A percentile compares a stretch with the other conserved stretches of the same genome.
These are phyloP conservation scores for Cymodocea nodosa DNA, from an alignment of 116 monocot species.

Conservation along the genomic window DNA sequence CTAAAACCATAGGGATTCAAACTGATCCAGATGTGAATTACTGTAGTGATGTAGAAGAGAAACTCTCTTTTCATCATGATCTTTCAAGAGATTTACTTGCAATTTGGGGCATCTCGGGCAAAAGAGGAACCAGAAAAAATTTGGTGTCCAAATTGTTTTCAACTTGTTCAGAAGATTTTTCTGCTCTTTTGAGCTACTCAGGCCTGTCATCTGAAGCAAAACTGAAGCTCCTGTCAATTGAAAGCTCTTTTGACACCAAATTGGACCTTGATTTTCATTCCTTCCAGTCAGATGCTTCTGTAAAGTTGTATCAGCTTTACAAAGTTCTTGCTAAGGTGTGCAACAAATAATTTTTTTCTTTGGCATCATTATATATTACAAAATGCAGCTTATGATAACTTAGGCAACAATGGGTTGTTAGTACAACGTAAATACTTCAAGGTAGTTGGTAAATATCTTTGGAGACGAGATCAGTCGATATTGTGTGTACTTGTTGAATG, in stretches of 20 bases:
- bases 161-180: constrained; percentile 58
- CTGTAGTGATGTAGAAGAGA: constrained; percentile 9
- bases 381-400: not conserved
- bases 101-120: constrained; percentile 35
- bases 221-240: constrained; percentile 8
- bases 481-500: not conserved
- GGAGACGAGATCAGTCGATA: not conserved
- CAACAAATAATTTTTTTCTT: not conserved
- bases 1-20: constrained; percentile 42
- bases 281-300: constrained; percentile 16
- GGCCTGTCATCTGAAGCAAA: constrained; percentile 16
- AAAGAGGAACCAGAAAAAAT: constrained; percentile 20
- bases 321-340: constrained; percentile 49
- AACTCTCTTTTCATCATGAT: constrained; percentile 1
- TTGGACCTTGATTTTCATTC: constrained; percentile 12
- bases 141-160: constrained; percentile 42
- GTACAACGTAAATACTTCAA: not conserved
- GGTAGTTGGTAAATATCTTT: not conserved
- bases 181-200: constrained; percentile 35
- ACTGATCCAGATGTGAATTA: constrained; percentile 33
- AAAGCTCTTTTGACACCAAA: constrained; percentile 12
- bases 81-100: constrained; percentile 41
- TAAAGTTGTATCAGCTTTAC: constrained; percentile 33
- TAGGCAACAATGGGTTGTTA: not conserved
- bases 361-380: not conserved